Base-by-base conservation (phyloP, 208 protist species). In the Leishmania amazonensis region DNA sequence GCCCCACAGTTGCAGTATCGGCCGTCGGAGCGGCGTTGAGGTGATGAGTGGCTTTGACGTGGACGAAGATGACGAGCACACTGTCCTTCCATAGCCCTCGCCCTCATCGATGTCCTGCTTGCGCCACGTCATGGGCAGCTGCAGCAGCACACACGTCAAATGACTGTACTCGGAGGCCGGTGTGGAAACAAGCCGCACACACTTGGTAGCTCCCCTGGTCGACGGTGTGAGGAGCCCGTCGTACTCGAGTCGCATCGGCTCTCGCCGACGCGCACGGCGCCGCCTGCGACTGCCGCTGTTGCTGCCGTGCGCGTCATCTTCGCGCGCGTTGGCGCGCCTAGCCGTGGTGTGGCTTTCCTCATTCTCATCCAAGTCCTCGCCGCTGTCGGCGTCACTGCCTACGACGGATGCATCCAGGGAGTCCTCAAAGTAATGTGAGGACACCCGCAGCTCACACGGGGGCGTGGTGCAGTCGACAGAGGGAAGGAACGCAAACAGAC, bases 401-500 rank as follows among this genome's bases (percentile, higher is more conserved):
- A 15, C 79, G 38, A 77, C 58, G 24, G 75, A 17, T 5, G 58
- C 54, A 51, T 45, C 40, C 13, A 54, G 45, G 47, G 45, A 31
- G 49, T 68, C 81, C 45, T 84, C 75, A n/a, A 89, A 89, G 57
- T 84, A 85, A 35, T 73, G 72, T 5, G 78, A 47, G 35, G 81
- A 64, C 9, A 85, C 78, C 11, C 47, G 70, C 78, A 89, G 54
- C 76, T 86, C 62, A 15, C 38, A 8, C 60, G 86, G 86, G 15
- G 86, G 80, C 17, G 78, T 57, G 13, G 62, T 2, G 67, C 71
- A 81, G 74, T 89, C 83, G 4, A 71, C 75, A 24, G 81, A 84
- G 7, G 87, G 83, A 5, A 82, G 21, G 57, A 88, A 88, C 7
- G 72, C 64, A 78, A 85, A 86, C 47, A 88, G 79, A 19, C 85